Conservation (phyloP, 805 yeast genomes). For the Monosporozyma aerobia region DNA sequence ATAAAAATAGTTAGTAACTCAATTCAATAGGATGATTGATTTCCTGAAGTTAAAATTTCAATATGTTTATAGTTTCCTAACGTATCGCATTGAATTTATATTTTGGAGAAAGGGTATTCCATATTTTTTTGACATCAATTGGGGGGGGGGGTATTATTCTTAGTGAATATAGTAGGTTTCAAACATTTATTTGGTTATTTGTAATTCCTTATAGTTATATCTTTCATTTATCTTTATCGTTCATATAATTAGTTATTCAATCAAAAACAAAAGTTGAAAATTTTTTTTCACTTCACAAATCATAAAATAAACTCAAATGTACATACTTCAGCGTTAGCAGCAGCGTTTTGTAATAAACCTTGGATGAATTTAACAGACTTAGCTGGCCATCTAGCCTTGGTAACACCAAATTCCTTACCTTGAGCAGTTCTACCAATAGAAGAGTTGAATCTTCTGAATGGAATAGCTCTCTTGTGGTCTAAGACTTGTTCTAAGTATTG, state of each 20-base stretch:
- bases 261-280: too few species aligned
- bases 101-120: neutral
- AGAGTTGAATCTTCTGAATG: conserved; percentile 95
- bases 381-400: conserved; percentile 99
- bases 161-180: too few species aligned
- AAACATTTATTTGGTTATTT: too few species aligned
- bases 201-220: too few species aligned
- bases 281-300: neutral
- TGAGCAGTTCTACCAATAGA: conserved; percentile 99
- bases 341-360: conserved; percentile 94
- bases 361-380: conserved; percentile 93
- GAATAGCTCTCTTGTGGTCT: conserved; percentile 98
- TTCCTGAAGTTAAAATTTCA: neutral
- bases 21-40: neutral
- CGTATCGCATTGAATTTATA: too few species aligned
- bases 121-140: too few species aligned
- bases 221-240: neutral
- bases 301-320: neutral
- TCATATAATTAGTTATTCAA: neutral
- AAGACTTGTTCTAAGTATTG: conserved; percentile 90
- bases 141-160: neutral
- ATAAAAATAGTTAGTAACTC: neutral
- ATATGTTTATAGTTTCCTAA: neutral
- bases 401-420: conserved; percentile 99
- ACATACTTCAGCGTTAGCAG: conserved; percentile 89